Conservation (phyloP, 108 stramenopile species). For the Stephanodiscus triporus region DNA sequence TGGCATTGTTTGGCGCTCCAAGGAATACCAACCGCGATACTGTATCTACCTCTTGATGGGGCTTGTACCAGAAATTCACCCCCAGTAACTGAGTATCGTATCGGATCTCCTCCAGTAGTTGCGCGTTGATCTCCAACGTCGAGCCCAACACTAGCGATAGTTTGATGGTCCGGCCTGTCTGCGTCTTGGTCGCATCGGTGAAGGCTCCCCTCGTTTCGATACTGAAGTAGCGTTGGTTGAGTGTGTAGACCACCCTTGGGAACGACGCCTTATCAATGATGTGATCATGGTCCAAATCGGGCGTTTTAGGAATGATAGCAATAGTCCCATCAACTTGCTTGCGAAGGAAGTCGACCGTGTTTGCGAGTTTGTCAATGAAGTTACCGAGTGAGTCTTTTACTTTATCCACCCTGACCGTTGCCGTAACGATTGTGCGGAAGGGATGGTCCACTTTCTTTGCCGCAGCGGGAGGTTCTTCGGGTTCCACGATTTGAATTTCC, state of each 20-base stretch:
- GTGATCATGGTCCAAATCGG: neutral
- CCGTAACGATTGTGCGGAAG: neutral
- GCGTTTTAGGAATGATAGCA: too few species aligned
- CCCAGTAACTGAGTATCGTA: neutral
- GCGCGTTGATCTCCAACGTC: too few species aligned
- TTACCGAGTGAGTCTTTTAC: neutral
- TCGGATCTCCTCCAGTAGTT: too few species aligned
- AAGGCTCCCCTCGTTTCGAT: neutral
- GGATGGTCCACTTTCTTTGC: neutral
- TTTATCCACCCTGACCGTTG: neutral
- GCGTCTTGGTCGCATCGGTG: too few species aligned
- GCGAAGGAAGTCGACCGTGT: too few species aligned
- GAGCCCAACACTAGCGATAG: too few species aligned
- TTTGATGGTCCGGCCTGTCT: too few species aligned
- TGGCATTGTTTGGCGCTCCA: too few species aligned
- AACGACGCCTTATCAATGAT: neutral
- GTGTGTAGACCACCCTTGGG: neutral
- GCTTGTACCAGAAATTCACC: neutral
- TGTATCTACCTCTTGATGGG: too few species aligned
- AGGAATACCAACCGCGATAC: too few species aligned
- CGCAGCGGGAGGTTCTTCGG: neutral
- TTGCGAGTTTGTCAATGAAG: neutral
- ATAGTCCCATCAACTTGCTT: too few species aligned
- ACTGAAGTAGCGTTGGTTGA: neutral
- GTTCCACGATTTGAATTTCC: neutral